phyloP scores from a whole-genome alignment of 1,139 yeast species.

The Sugiyamaella sp. region DNA sequence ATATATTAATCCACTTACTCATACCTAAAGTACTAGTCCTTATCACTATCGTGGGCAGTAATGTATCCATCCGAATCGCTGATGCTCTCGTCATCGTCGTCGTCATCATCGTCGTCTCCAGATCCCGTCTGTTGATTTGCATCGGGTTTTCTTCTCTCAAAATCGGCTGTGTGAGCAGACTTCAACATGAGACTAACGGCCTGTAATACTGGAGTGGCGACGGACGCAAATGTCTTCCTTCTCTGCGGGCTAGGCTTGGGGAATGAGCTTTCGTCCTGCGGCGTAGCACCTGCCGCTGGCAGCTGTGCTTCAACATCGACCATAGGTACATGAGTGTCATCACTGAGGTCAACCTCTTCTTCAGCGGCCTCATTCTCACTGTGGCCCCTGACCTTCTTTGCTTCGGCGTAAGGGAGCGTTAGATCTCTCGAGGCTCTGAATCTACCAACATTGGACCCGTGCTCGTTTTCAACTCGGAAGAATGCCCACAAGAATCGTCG shows the following conservation, averaged over 20 bases:
- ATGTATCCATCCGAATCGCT: conserved; percentile 15
- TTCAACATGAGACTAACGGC: conserved; percentile 65
- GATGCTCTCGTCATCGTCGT: conserved; percentile 26
- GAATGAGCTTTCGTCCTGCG: background rate
- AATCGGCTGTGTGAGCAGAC: conserved; percentile 85
- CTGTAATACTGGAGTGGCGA: conserved; percentile 46
- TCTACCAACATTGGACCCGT: conserved; percentile 81
- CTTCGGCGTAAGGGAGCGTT: conserved; percentile 69
- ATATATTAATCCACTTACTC: background rate
- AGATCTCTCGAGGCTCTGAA: conserved; percentile 87
- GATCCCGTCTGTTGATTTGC: conserved; percentile 44
- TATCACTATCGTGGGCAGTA: conserved; percentile 10
- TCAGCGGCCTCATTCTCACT: background rate
- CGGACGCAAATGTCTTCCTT: conserved; percentile 28
- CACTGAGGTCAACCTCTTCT: background rate
- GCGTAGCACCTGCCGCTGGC: background rate
- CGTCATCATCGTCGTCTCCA: conserved; percentile 42
- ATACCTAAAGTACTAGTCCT: conserved; percentile 2
- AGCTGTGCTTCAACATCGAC: conserved; percentile 21
- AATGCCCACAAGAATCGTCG: conserved; percentile 88
- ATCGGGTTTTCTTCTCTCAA: conserved; percentile 62
- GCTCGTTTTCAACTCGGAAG: conserved; percentile 95
- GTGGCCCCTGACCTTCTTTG: background rate
- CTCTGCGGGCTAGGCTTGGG: conserved; percentile 6
- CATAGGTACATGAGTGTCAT: conserved; percentile 24